Evolutionary conservation across 129 eudicot genomes (phyloP), one percentile per base, ranked within the genome.

Genomic region (Tanacetum coccineum): DNA sequence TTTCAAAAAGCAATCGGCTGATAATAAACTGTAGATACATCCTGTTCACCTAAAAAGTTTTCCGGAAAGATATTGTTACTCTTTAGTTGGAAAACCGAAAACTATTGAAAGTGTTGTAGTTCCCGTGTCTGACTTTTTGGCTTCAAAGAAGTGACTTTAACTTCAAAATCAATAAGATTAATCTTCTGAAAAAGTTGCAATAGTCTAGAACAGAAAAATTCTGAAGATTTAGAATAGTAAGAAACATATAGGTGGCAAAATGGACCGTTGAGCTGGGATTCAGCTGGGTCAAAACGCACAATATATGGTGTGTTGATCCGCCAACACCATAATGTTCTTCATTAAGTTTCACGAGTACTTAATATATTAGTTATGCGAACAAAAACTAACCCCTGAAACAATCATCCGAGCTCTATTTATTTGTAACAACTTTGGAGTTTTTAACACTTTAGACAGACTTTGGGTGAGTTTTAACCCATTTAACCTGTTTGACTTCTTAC

Each of bases 11-110:
- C 2, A 70, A 7, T 28, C 45, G 13, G 45, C 45, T 20, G 44
- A 57, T 45, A 57, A 70, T 46, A 19, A 26, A 22, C 46, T 39
- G 74, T 14, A 58, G 45, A 15, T 47, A 45, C 56, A 21, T 42
- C 74, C 40, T 69, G 44, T 39, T 13, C 40, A 70, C 42, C 22
- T 18, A 22, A 40, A 56, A 42, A n/a, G 55, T 70, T 25, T 21
- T 13, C 57, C 8, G 9, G 25, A 30, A 30, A 30, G 36, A 30
- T 30, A 30, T 30, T 30, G 36, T 30, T 30, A 30, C 36, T 30
- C 36, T 28, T n/a, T 28, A 30, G 36, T 30, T 30, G 36, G 36
- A 30, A 30, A n/a, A n/a, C n/a, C n/a, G n/a, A n/a, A n/a, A 30
- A 30, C 36, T 30, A 4, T 6, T 30, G 36, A 30, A 30, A 30